These are phyloP conservation scores for Volvariella volvacea DNA, from an alignment of 1,284 basidiomycete genomes.

Conservation along the genomic window DNA sequence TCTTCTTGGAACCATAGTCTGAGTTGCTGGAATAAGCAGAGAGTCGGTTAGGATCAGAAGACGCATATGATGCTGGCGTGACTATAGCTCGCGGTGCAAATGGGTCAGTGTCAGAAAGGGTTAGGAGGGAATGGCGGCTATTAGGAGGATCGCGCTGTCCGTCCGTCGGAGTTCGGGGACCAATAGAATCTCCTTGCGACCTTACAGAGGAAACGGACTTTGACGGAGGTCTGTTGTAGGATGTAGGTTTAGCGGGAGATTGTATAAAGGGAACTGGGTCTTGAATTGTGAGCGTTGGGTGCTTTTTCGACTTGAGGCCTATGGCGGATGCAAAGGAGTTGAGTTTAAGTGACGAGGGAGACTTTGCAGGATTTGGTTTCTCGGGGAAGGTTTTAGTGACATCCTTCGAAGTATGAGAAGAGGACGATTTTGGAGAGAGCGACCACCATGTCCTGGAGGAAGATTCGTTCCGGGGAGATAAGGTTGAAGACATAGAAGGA, in stretches of 20 bases:
- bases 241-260: slow-evolving; percentile 14
- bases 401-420: slow-evolving; percentile 8
- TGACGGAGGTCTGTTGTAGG: slow-evolving; percentile 34
- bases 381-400: slow-evolving; percentile 15
- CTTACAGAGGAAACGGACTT: slow-evolving; percentile 47
- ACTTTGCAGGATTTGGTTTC: slow-evolving; percentile 22
- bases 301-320: slow-evolving; percentile 58
- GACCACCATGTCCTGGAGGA: slow-evolving; percentile 35
- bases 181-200: slow-evolving; percentile 41
- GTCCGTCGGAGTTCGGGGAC: slow-evolving; percentile 49
- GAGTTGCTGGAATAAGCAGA: slow-evolving; percentile 48
- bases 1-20: slow-evolving; percentile 35
- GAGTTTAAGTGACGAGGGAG: slow-evolving; percentile 33
- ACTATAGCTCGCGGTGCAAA: slow-evolving; percentile 45
- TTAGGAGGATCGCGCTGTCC: slow-evolving; percentile 22
- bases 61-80: slow-evolving; percentile 30
- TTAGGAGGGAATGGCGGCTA: slow-evolving; percentile 46
- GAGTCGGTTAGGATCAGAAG: slow-evolving; percentile 34
- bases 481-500: slow-evolving; percentile 21
- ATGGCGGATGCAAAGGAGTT: slow-evolving; percentile 53
- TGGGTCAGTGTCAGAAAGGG: slow-evolving; percentile 56
- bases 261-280: slow-evolving; percentile 30
- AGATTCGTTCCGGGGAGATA: slow-evolving; percentile 21
- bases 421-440: slow-evolving; percentile 19
- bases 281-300: slow-evolving; percentile 43